phyloP scores from a whole-genome alignment of 805 yeast genomes.

The Schwanniomyces pseudopolymorphus region DNA sequence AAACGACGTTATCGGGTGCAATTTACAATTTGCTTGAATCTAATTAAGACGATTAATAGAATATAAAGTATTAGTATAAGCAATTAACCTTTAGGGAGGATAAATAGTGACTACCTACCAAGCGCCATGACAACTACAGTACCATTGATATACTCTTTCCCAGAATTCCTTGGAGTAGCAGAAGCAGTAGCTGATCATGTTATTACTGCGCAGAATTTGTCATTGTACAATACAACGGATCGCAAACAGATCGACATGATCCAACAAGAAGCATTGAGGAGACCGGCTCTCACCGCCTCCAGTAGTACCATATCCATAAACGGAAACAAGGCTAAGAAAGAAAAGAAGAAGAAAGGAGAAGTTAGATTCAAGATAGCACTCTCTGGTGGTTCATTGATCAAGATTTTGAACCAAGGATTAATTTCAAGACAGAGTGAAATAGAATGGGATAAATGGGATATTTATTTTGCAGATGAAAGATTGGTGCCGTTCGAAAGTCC shows the following conservation, averaged over 20 bases:
- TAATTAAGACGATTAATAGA: not conserved
- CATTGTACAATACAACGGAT: conserved; percentile 49
- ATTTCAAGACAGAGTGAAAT: conserved; percentile 67
- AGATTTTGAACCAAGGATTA: conserved; percentile 84
- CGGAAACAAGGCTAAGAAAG: conserved; percentile 16
- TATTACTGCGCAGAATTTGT: conserved; percentile 79
- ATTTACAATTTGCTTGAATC: not conserved
- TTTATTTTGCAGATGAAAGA: conserved; percentile 95
- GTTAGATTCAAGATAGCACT: conserved; percentile 85
- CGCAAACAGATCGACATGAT: conserved; percentile 28
- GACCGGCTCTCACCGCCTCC: conserved; percentile 9
- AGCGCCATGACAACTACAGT: conserved; percentile 81
- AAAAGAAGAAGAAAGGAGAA: conserved; percentile 52
- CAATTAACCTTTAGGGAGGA: not conserved
- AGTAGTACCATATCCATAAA: conserved; percentile 10
- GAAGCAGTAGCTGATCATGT: conserved; percentile 97
- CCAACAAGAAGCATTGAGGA: conserved; percentile 23
- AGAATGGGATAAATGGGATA: conserved; percentile 93
- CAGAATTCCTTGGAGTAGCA: conserved; percentile 86
- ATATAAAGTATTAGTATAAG: not conserved
- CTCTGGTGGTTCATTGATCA: conserved; percentile 89
- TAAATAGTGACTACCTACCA: not conserved
- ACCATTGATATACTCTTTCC: conserved; percentile 90
- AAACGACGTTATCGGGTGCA: not conserved
- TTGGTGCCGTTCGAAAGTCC: conserved; percentile 81